A percentile compares a stretch with the other conserved stretches of the same genome.
These are phyloP conservation scores for Starmerella apis DNA, from an alignment of 805 yeast genomes.

Conservation along the genomic window DNA sequence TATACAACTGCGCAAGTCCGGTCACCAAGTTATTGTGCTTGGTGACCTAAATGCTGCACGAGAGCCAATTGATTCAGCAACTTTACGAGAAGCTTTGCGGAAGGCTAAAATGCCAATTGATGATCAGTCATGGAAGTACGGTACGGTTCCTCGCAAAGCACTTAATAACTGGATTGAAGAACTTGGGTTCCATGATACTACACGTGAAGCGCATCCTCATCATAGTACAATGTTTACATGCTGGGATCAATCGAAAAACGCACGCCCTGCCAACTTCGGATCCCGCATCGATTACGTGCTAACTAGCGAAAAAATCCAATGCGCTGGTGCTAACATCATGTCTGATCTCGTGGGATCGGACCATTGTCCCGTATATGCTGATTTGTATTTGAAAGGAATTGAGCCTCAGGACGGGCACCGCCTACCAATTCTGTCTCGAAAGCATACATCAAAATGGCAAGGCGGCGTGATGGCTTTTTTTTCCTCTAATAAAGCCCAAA, in stretches of 20 bases:
- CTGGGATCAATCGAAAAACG: conserved; percentile 74
- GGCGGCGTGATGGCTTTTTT: conserved; percentile 9
- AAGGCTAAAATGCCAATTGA: conserved; percentile 24
- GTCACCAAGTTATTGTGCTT: conserved; percentile 64
- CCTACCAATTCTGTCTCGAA: conserved; percentile 11
- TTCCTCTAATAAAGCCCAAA: background rate
- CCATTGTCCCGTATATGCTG: conserved; percentile 84
- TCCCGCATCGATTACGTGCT: conserved; percentile 77
- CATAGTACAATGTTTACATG: conserved; percentile 68
- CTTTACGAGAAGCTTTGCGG: conserved; percentile 41
- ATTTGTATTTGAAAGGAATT: conserved; percentile 34
- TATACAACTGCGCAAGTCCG: conserved; percentile 40
- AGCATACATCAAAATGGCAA: conserved; percentile 7
- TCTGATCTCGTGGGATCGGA: conserved; percentile 75
- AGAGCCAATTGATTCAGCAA: conserved; percentile 77
- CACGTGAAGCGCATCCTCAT: conserved; percentile 46
- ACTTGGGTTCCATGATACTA: conserved; percentile 25
- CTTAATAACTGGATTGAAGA: conserved; percentile 41
- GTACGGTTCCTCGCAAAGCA: conserved; percentile 37
- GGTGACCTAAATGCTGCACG: conserved; percentile 83
- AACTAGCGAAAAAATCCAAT: conserved; percentile 35
- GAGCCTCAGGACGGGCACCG: conserved; percentile 9
- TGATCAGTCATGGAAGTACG: conserved; percentile 32
- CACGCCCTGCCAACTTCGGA: conserved; percentile 75
- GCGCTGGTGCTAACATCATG: conserved; percentile 48